Conservation (phyloP, 2,329 filamentous ascomycete genomes). For the Phyllosticta citribraziliensis region DNA sequence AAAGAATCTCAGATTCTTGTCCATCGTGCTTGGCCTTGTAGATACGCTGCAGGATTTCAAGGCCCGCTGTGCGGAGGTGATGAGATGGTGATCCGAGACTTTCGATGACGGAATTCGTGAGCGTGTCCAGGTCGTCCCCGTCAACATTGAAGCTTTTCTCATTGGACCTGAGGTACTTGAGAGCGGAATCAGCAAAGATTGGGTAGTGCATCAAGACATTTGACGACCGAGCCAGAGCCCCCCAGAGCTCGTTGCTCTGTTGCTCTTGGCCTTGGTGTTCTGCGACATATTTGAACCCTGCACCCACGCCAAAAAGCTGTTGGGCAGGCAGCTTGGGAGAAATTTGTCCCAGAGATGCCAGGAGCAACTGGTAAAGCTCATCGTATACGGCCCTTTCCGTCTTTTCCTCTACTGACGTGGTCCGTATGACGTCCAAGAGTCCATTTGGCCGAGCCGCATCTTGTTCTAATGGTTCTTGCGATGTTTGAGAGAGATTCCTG, state of each 20-base stretch:
- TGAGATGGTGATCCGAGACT: slow-evolving; percentile 71
- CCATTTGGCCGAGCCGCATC: slow-evolving; percentile 23
- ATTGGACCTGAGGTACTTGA: slow-evolving; percentile 56
- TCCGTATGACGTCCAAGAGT: slow-evolving; percentile 18
- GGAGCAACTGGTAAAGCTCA: slow-evolving; percentile 17
- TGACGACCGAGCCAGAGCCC: slow-evolving; percentile 55
- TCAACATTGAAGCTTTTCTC: slow-evolving; percentile 40
- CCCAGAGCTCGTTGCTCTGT: slow-evolving; percentile 44
- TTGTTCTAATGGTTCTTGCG: slow-evolving; percentile 1
- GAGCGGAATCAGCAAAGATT: slow-evolving; percentile 23
- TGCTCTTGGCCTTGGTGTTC: slow-evolving; percentile 38
- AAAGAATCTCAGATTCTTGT: slow-evolving; percentile 43
- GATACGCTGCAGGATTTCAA: slow-evolving; percentile 61
- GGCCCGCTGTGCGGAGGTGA: slow-evolving; percentile 59
- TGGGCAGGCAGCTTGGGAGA: slow-evolving; percentile 6
- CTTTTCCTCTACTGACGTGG: slow-evolving; percentile 16
- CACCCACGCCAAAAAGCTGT: slow-evolving; percentile 57
- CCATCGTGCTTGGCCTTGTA: slow-evolving; percentile 36
- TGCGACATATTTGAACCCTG: slow-evolving; percentile 64
- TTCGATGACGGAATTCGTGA: slow-evolving; percentile 55
- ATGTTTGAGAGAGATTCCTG: slow-evolving; percentile 37
- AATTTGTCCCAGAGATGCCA: slow-evolving; percentile 13
- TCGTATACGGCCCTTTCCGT: slow-evolving; percentile 16
- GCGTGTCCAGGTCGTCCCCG: slow-evolving; percentile 48
- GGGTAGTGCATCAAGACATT: slow-evolving; percentile 51